Evolutionary conservation across 257 asterid genomes (phyloP).

Genomic region (Scutellaria barbata): DNA sequence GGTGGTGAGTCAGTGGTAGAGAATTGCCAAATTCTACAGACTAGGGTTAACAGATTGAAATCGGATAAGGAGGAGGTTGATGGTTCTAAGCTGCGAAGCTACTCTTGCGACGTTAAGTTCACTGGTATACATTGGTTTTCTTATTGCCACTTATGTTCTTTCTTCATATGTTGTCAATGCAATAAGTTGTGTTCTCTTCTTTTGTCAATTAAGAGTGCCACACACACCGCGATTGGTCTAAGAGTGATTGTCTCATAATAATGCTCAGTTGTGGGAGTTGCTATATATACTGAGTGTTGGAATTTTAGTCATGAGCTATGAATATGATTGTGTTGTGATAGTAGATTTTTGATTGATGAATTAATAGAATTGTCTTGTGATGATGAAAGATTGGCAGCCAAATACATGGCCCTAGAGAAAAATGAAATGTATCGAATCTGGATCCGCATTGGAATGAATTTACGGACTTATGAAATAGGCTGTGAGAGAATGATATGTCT

Average conservation of each 20-base stretch:
- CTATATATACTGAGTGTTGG: background rate
- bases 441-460: background rate
- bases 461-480: background rate
- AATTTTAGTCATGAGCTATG: background rate
- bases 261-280: background rate
- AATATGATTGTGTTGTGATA: background rate
- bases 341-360: background rate
- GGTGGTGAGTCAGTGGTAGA: slow-evolving; percentile 93
- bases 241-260: background rate
- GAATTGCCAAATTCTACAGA: slow-evolving; percentile 96
- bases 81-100: slow-evolving; percentile 57
- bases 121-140: slow-evolving; percentile 53
- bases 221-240: background rate
- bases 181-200: background rate
- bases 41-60: slow-evolving; percentile 85
- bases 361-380: background rate
- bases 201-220: slow-evolving; percentile 7
- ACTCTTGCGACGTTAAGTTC: slow-evolving; percentile 86
- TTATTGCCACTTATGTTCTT: slow-evolving; percentile 25
- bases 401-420: background rate
- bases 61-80: slow-evolving; percentile 65
- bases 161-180: background rate
- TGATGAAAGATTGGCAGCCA: background rate
- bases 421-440: background rate
- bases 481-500: slow-evolving; percentile 10